Conservation (phyloP, 441 rosid species). For the Rhodomyrtus psidioides region DNA sequence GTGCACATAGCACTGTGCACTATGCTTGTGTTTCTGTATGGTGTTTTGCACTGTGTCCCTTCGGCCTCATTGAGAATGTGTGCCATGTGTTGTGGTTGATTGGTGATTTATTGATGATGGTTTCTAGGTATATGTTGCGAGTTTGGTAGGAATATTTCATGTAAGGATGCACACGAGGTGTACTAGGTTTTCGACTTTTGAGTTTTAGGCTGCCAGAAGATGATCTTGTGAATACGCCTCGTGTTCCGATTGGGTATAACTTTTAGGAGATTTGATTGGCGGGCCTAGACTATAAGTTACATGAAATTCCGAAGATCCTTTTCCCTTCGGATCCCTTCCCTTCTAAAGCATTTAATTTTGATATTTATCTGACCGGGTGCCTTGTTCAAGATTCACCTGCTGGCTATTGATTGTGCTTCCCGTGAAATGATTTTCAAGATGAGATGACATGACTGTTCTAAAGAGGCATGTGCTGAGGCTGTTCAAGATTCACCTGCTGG, state of each 20-base stretch:
- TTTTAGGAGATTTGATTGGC: too few relatives aligned
- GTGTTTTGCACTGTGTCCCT: neutral
- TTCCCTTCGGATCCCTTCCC: too few relatives aligned
- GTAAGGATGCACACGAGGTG: neutral
- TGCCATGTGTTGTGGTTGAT: neutral
- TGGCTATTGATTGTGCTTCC: neutral
- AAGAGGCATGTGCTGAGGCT: conserved; percentile 35
- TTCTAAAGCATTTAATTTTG: too few relatives aligned
- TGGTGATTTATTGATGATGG: neutral
- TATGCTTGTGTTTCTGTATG: neutral
- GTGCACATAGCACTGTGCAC: neutral
- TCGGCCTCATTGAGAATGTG: neutral
- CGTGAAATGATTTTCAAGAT: neutral
- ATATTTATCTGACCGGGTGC: neutral
- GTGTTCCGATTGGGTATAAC: neutral
- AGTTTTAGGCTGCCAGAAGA: neutral
- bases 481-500: too few relatives aligned
- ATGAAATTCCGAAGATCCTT: too few relatives aligned
- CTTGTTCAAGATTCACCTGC: neutral
- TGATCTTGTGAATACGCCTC: neutral
- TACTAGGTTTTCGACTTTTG: neutral
- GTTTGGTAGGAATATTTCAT: neutral
- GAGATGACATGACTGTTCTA: neutral
- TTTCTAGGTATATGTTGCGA: neutral
- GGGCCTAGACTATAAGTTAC: too few relatives aligned